Conservation (phyloP, 257 asterid species). For the Nicotiana tomentosiformis region DNA sequence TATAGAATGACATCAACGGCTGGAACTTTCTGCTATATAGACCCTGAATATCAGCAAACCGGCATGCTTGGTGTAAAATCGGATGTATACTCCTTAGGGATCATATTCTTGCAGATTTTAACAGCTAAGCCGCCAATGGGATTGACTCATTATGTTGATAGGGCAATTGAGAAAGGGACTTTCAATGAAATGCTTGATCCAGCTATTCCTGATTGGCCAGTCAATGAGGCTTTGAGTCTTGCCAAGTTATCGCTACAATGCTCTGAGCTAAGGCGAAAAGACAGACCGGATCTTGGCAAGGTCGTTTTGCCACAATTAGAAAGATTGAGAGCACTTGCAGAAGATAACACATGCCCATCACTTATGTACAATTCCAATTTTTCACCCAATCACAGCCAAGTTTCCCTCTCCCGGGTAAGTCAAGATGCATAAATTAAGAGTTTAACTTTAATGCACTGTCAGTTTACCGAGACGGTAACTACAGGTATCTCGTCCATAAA, state of each 20-base stretch:
- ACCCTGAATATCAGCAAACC: slow-evolving; percentile 36
- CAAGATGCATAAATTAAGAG: not conserved
- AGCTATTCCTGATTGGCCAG: slow-evolving; percentile 24
- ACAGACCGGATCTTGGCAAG: slow-evolving; percentile 29
- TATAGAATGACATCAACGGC: slow-evolving; percentile 29
- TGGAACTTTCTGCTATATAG: slow-evolving; percentile 30
- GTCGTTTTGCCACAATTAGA: slow-evolving; percentile 24
- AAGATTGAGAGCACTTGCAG: slow-evolving; percentile 24
- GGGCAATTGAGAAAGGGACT: slow-evolving; percentile 26
- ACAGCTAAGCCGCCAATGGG: slow-evolving; percentile 29
- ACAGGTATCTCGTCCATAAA: not conserved
- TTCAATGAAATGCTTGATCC: slow-evolving; percentile 25
- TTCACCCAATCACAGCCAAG: slow-evolving; percentile 13
- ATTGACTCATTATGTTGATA: slow-evolving; percentile 24
- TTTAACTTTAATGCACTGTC: not conserved
- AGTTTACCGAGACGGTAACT: not conserved
- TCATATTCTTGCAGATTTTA: slow-evolving; percentile 32
- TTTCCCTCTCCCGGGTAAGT: slow-evolving; percentile 15
- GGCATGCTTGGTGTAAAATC: slow-evolving; percentile 38
- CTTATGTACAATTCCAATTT: not conserved
- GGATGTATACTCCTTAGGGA: slow-evolving; percentile 30
- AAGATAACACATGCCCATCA: slow-evolving; percentile 6
- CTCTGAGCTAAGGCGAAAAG: slow-evolving; percentile 28
- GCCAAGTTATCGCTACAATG: slow-evolving; percentile 25
- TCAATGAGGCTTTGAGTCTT: slow-evolving; percentile 21